A percentile compares a stretch with the other conserved stretches of the same genome.
These are phyloP conservation scores for Globisporangium apiculatum DNA, from an alignment of 352 stramenopile species.

Conservation along the genomic window DNA sequence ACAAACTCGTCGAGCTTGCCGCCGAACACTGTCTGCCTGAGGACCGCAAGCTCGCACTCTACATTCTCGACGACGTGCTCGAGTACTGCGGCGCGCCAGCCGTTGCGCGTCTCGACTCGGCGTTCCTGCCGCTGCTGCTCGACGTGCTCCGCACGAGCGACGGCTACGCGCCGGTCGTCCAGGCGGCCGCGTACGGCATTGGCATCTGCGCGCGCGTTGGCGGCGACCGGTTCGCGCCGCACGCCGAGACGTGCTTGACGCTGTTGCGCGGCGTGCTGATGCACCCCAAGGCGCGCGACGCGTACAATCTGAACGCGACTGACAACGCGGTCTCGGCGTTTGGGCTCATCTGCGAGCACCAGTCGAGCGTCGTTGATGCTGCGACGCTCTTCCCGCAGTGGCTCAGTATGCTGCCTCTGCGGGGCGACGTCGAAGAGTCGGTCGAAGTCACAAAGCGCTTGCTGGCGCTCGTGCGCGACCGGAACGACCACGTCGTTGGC, in stretches of 20 bases:
- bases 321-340: conserved; percentile 78
- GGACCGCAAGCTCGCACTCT: conserved; percentile 78
- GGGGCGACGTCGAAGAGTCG: conserved; percentile 73
- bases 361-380: conserved; percentile 36
- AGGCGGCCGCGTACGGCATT: conserved; percentile 71
- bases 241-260: conserved; percentile 42
- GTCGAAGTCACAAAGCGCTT: conserved; percentile 56
- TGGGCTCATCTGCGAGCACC: conserved; percentile 65
- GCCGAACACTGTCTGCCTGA: conserved; percentile 61
- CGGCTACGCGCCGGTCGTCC: conserved; percentile 44
- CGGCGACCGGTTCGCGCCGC: conserved; percentile 37
- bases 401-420: conserved; percentile 60
- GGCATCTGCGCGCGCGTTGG: conserved; percentile 57
- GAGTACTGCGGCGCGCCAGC: conserved; percentile 59
- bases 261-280: conserved; percentile 55
- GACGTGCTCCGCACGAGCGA: conserved; percentile 59
- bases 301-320: conserved; percentile 56
- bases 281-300: conserved; percentile 36
- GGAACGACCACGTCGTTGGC: conserved; percentile 56
- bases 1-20: conserved; percentile 68
- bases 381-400: conserved; percentile 60
- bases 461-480: conserved; percentile 49
- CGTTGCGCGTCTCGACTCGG: conserved; percentile 37
- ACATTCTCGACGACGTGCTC: conserved; percentile 83
- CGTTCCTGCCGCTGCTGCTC: conserved; percentile 59